Evolutionary conservation across 2,329 filamentous ascomycete genomes (phyloP), one percentile per base, ranked within the genome.

Genomic region (Celoporthe dispersa): DNA sequence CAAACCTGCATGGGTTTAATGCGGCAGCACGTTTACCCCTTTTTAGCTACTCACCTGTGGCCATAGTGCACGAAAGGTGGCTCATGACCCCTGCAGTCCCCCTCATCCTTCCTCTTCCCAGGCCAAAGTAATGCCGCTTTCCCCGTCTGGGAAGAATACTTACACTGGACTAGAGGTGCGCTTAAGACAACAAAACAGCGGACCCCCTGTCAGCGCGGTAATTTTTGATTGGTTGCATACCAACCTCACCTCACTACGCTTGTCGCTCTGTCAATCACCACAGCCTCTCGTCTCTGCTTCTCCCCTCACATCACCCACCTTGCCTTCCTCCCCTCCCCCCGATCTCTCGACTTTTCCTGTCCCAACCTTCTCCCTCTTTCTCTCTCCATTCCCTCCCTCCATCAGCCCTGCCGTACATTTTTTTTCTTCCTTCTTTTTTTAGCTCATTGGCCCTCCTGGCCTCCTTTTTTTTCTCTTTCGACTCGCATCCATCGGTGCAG

Each of bases 281-380:
- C 28, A 37, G 55, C 25, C 25, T 62, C 60, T 64, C 37, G 39
- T 33, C 41, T 48, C 44, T n/a, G 44, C 44, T n/a, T n/a, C 41
- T 19, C 61, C 39, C 66, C 67, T 65, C 70, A 55, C 64, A 59
- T 64, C 67, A 65, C 62, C 63, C 70, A 67, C 64, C 53, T 70
- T 64, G 68, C 53, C 55, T 64, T 55, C 51, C 22, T 4, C 2
- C 51, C 51, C 55, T 19, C 70, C 67, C 68, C 70, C 68, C 44
- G 66, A 51, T 48, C 39, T 62, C 33, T 28, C 41, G 28, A 28
- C n/a, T 51, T 67, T 63, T 67, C 64, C 28, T 48, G 70, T 71
- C 55, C 70, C 70, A 59, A 61, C 68, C 68, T 62, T 70, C 70
- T 71, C 70, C 68, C 69, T 71, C 69, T 71, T 71, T 67, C 66